A percentile compares a stretch with the other conserved stretches of the same genome.
phyloP scores from a whole-genome alignment of 1,284 basidiomycete species.

The Sporisorium exsertum region DNA sequence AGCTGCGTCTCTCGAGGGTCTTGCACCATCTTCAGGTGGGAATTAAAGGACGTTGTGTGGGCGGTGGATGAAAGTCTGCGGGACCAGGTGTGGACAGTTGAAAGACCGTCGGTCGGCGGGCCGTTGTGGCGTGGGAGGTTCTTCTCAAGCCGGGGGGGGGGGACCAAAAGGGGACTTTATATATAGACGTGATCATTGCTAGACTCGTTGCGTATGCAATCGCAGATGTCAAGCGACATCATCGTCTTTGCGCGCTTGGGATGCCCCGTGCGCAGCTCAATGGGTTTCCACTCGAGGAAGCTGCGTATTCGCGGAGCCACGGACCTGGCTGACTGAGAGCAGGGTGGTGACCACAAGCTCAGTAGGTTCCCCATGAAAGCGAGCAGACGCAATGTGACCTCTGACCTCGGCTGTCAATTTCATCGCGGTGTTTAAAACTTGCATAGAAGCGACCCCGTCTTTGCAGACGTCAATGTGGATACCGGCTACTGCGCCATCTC shows the following conservation, averaged over 20 bases:
- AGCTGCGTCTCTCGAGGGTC: conserved; percentile 44
- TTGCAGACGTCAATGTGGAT: not conserved
- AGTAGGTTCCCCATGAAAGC: not conserved
- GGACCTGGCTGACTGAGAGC: not conserved
- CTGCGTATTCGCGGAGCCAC: not conserved
- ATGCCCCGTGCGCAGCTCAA: not conserved
- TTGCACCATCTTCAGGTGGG: conserved; percentile 18
- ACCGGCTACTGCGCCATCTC: not conserved
- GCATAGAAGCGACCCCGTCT: conserved; percentile 4
- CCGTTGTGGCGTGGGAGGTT: not conserved
- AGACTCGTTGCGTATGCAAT: not conserved
- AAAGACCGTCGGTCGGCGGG: not conserved
- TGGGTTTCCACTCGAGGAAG: not conserved
- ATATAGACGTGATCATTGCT: not conserved
- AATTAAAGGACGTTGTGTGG: not conserved
- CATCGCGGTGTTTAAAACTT: not conserved
- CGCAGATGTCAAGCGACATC: conserved; percentile 3
- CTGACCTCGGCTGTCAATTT: not conserved
- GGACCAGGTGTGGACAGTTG: not conserved
- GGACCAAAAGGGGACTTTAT: not conserved
- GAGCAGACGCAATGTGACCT: not conserved
- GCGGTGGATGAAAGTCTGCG: not conserved
- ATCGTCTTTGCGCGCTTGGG: not conserved
- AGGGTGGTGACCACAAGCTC: no score
- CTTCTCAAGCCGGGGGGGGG: no score